phyloP scores from a whole-genome alignment of 805 yeast species.

The Yarrowia bubula region DNA sequence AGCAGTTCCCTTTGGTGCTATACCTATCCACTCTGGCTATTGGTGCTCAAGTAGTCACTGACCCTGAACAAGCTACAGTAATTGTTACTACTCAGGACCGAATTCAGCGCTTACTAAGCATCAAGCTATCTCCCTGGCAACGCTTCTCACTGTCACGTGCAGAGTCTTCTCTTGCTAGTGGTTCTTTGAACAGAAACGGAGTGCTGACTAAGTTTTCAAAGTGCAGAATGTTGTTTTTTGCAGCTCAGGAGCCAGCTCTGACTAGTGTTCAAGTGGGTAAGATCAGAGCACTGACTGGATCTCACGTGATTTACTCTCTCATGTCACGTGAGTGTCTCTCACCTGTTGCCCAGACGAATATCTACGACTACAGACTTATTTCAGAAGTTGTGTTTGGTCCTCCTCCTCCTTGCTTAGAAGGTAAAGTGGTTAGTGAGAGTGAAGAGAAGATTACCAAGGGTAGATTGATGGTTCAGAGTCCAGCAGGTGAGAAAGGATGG shows the following conservation, averaged over 20 bases:
- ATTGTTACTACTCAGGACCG: conserved; percentile 38
- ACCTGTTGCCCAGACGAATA: conserved; percentile 41
- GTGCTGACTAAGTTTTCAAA: conserved; percentile 30
- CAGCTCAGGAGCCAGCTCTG: conserved; percentile 29
- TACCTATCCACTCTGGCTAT: conserved; percentile 39
- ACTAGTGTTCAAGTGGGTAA: conserved; percentile 33
- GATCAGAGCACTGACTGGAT: conserved; percentile 40
- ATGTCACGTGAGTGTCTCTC: conserved; percentile 36
- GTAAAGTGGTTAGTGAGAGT: conserved; percentile 28
- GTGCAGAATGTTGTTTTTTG: conserved; percentile 28
- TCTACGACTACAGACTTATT: conserved; percentile 32
- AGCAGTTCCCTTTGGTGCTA: conserved; percentile 35
- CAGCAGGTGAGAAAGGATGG: conserved; percentile 12
- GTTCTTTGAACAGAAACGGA: not conserved
- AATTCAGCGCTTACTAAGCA: conserved; percentile 33
- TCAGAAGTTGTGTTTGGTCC: conserved; percentile 35
- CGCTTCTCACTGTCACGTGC: not conserved
- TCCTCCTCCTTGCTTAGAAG: conserved; percentile 37
- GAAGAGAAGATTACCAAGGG: conserved; percentile 35
- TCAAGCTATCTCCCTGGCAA: conserved; percentile 28
- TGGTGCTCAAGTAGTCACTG: conserved; percentile 31
- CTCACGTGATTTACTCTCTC: conserved; percentile 39
- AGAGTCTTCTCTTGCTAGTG: conserved; percentile 7
- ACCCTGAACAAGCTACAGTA: conserved; percentile 35
- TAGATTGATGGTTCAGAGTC: conserved; percentile 34